Base-by-base conservation (phyloP, 495 filamentous ascomycete genomes). In the Diplogelasinospora grovesii region DNA sequence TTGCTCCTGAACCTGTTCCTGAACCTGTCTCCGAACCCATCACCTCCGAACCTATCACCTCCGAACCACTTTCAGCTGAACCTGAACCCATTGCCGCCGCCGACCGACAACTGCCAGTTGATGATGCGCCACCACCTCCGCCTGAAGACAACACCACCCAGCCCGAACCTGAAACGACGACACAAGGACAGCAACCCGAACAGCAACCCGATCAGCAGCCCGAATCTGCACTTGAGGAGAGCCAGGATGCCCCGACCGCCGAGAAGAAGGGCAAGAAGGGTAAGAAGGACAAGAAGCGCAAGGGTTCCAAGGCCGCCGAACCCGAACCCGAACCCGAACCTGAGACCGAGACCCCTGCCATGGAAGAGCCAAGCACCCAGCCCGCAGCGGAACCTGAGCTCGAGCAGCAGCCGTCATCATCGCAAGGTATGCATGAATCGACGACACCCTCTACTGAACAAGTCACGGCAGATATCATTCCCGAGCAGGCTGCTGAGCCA, bases 231-330 rank as follows among this genome's bases (percentile, higher is more conserved):
- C 27, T 29, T 18, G 29, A 32, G 4, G 20, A 30, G 4, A 20
- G 1, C 5, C 14, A n/a, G 26, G 37, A 19, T 3, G 15, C 22
- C 13, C 32, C 32, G 16, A 35, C 32, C 8, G n/a, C n/a, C n/a
- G 22, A 19, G 11, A 35, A 35, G 32, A 37, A 37, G 22, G n/a
- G 39, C 60, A 47, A 54, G 32, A 57, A 63, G 47, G 51, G 54
- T 8, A 64, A 64, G 47, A 64, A 62, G 35, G 47, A 61, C 23
- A 57, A 56, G 30, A 57, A 56, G 49, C 54, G 58, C 47, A 45
- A 39, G 26, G 32, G 22, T 15, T 43, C 24, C 9, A 26, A 39
- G 34, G 29, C 21, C 24, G 24, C 21, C 22, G 43, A 38, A 24
- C 1, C 19, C 7, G 46, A 46, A 1, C 28, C 35, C 21, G 40